Evolutionary conservation across 1,139 yeast species (phyloP), one percentile per base, ranked within the genome.

Genomic region (Saccharomyces hybrid): DNA sequence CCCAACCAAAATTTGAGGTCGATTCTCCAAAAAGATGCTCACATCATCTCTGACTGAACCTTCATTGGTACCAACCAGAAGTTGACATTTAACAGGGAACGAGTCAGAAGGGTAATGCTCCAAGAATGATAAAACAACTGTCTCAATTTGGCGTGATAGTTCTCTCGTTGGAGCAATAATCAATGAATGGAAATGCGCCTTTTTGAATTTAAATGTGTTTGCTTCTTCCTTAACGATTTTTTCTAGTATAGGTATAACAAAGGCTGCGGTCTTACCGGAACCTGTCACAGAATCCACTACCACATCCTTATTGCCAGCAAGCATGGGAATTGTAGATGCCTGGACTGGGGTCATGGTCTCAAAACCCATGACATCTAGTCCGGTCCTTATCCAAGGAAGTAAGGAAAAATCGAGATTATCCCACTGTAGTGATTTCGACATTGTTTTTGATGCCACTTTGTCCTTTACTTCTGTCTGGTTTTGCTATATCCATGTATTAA

Each of bases 241-340:
- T 63, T 90, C 93, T 26, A 91, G 68, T 2, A 90, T 79, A 0
- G 99, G 99, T 3, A 93, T 78, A 7, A 83, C 82, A 71, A 87
- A 93, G 2, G 98, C 88, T 38, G 91, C 71, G 0, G 99, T 93
- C 68, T 93, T 93, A 7, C 99, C 99, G 0, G 98, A 90, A 0
- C 99, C 99, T 0, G 99, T 93, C 1, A 90, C 97, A 0, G 98
- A 90, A 61, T 91, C 97, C 1, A 90, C 97, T 8, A 95, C 96
- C 8, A 93, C 98, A 72, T 93, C 99, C 67, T 93, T 93, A 64
- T 91, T 87, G n/a, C 85, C 85, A 49, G 86, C 73, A 62, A 95
- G 81, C 53, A 91, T 74, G 0, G 99, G 99, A 51, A 93, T 87
- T 0, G 96, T 86, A 0, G 98, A 83, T 0, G 99, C 99, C 68